Conservation (phyloP, 495 filamentous ascomycete genomes). For the Penicillium waksmanii region DNA sequence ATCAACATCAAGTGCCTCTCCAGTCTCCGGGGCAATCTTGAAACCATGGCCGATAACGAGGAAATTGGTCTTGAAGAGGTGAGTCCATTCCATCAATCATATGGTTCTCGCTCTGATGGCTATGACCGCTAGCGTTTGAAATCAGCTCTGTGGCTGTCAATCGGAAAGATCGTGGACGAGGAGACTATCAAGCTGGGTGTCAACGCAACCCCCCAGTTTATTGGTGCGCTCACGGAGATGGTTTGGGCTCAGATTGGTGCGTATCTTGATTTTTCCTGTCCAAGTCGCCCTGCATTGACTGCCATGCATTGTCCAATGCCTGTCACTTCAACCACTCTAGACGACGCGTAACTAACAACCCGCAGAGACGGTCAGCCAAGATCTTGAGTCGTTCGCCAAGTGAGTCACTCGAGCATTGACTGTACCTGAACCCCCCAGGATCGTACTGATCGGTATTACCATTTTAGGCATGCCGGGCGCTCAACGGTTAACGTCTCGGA, state of each 20-base stretch:
- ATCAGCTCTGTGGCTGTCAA: slow-evolving; percentile 87
- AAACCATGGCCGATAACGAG: slow-evolving; percentile 3
- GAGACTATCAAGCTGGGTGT: slow-evolving; percentile 74
- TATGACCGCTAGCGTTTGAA: slow-evolving; percentile 70
- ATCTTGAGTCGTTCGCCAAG: slow-evolving; percentile 81
- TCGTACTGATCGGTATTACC: slow-evolving; percentile 18
- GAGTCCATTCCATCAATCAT: not conserved
- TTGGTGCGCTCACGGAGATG: slow-evolving; percentile 87
- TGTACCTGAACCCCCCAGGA: not conserved
- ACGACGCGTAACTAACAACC: slow-evolving; percentile 15
- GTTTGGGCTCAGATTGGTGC: slow-evolving; percentile 88
- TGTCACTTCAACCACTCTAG: not conserved
- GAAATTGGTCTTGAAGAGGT: not conserved
- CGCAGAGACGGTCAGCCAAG: slow-evolving; percentile 71
- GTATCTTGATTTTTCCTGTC: slow-evolving; percentile 8
- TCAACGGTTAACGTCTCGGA: slow-evolving; percentile 81
- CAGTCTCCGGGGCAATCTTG: not conserved
- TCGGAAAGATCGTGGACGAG: slow-evolving; percentile 89
- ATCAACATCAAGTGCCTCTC: not conserved
- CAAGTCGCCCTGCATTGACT: not conserved
- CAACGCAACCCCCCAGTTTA: slow-evolving; percentile 95
- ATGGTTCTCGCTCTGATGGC: not conserved
- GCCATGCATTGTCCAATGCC: not conserved
- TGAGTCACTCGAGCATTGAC: slow-evolving; percentile 31
- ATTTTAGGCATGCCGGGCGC: slow-evolving; percentile 74